Evolutionary conservation across 306 rosid genomes (phyloP).

Genomic region (Ochetophila trinervis): DNA sequence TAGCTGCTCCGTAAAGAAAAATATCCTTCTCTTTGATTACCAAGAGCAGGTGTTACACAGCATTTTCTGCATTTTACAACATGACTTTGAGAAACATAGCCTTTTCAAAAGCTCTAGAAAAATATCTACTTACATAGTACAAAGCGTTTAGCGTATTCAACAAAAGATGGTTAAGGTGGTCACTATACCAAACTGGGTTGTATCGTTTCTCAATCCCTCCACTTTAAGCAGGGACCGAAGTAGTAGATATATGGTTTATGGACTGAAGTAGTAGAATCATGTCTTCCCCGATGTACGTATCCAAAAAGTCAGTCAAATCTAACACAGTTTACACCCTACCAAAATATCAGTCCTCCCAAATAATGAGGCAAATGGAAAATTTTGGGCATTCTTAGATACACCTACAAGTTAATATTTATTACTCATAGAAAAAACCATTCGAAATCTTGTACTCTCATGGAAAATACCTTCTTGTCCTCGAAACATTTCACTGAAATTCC

Average conservation of each 20-base stretch:
- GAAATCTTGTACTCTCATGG: neutral
- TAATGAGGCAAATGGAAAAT: slow-evolving; percentile 26
- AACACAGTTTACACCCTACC: slow-evolving; percentile 50
- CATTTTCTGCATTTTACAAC: slow-evolving; percentile 4
- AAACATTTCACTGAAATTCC: slow-evolving; percentile 25
- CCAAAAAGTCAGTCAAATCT: slow-evolving; percentile 42
- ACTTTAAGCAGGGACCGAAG: slow-evolving; percentile 15
- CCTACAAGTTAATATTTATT: slow-evolving; percentile 27
- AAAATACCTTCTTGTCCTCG: too few species aligned
- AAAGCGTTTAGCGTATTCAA: slow-evolving; percentile 9
- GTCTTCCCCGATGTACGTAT: slow-evolving; percentile 37
- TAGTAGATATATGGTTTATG: slow-evolving; percentile 33
- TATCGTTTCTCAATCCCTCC: slow-evolving; percentile 10
- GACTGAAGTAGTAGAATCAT: slow-evolving; percentile 26
- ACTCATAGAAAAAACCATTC: slow-evolving; percentile 8
- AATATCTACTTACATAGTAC: slow-evolving; percentile 16
- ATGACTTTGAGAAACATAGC: neutral
- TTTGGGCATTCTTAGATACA: slow-evolving; percentile 22
- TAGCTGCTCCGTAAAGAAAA: neutral
- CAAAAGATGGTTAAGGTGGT: slow-evolving; percentile 16
- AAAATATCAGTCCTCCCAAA: slow-evolving; percentile 37
- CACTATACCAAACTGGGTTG: neutral
- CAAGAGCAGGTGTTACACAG: neutral
- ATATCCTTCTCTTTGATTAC: slow-evolving; percentile 15
- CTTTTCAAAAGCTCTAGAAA: slow-evolving; percentile 14